These are phyloP conservation scores for Sugiyamaella lignohabitans DNA, from an alignment of 805 yeast species.

Conservation along the genomic window DNA sequence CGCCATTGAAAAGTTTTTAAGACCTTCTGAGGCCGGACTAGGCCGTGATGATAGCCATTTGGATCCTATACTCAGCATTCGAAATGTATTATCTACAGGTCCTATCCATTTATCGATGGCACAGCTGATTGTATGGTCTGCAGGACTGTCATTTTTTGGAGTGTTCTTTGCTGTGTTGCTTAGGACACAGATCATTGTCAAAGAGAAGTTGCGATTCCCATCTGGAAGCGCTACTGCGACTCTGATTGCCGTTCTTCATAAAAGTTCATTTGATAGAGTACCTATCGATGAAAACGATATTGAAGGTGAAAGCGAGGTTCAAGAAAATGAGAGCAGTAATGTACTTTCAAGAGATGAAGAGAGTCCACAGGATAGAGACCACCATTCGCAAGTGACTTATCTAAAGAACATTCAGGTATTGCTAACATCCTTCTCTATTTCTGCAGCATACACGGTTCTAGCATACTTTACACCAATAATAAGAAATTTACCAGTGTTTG, in stretches of 20 bases:
- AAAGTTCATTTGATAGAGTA: slow-evolving; percentile 28
- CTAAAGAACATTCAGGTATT: slow-evolving; percentile 55
- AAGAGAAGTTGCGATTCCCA: slow-evolving; percentile 85
- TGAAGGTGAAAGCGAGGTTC: slow-evolving; percentile 14
- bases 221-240: slow-evolving; percentile 97
- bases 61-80: neutral
- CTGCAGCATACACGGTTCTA: slow-evolving; percentile 64
- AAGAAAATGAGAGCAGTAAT: slow-evolving; percentile 21
- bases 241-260: slow-evolving; percentile 78
- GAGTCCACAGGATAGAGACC: slow-evolving; percentile 12
- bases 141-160: slow-evolving; percentile 87
- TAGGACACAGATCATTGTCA: slow-evolving; percentile 78
- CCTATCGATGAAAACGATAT: slow-evolving; percentile 5
- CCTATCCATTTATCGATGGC: slow-evolving; percentile 35
- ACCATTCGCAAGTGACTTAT: slow-evolving; percentile 21
- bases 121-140: slow-evolving; percentile 72
- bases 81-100: too few relatives aligned
- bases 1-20: slow-evolving; percentile 84
- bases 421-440: slow-evolving; percentile 52
- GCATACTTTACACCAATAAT: slow-evolving; percentile 71
- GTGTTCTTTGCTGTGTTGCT: slow-evolving; percentile 91
- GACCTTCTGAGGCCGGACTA: slow-evolving; percentile 69
- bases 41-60: slow-evolving; percentile 20
- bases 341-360: slow-evolving; percentile 3
- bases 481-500: slow-evolving; percentile 69